Evolutionary conservation across 2,329 filamentous ascomycete species (phyloP).

Genomic region (Botrytis tulipae): DNA sequence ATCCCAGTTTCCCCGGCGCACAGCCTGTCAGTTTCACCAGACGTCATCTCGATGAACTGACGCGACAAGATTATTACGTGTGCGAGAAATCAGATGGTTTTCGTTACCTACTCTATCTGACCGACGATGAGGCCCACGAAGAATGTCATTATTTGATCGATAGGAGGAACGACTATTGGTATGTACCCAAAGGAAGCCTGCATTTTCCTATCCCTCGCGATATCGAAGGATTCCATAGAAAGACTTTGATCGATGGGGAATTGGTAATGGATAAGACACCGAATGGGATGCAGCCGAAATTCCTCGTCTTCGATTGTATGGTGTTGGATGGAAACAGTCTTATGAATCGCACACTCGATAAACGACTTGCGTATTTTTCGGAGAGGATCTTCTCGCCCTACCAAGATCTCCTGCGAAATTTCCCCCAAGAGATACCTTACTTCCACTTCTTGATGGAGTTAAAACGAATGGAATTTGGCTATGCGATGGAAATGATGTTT

Average conservation of each 20-base stretch:
- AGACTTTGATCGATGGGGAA: slow-evolving; percentile 89
- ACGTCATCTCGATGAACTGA: slow-evolving; percentile 78
- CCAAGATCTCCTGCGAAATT: slow-evolving; percentile 59
- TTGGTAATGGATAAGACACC: slow-evolving; percentile 79
- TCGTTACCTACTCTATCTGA: slow-evolving; percentile 90
- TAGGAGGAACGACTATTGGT: slow-evolving; percentile 97
- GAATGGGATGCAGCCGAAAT: slow-evolving; percentile 72
- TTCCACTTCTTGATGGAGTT: slow-evolving; percentile 81
- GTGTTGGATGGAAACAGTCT: slow-evolving; percentile 74
- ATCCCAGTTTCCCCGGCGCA: slow-evolving; percentile 76
- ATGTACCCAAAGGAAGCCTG: slow-evolving; percentile 64
- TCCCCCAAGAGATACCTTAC: slow-evolving; percentile 65
- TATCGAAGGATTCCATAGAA: slow-evolving; percentile 66
- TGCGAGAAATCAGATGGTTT: slow-evolving; percentile 98
- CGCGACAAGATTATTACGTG: slow-evolving; percentile 86
- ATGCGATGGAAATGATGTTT: slow-evolving; percentile 92
- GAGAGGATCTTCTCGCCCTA: slow-evolving; percentile 74
- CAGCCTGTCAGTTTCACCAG: slow-evolving; percentile 91
- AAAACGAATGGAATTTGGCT: slow-evolving; percentile 86
- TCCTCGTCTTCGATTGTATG: slow-evolving; percentile 91
- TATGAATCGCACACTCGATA: slow-evolving; percentile 79
- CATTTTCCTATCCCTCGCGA: slow-evolving; percentile 76
- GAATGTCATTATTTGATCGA: slow-evolving; percentile 93
- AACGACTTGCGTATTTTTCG: slow-evolving; percentile 83
- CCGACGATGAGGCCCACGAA: slow-evolving; percentile 56